These are phyloP conservation scores for Acrodontium crateriforme DNA, from an alignment of 2,329 filamentous ascomycete genomes.

Conservation along the genomic window DNA sequence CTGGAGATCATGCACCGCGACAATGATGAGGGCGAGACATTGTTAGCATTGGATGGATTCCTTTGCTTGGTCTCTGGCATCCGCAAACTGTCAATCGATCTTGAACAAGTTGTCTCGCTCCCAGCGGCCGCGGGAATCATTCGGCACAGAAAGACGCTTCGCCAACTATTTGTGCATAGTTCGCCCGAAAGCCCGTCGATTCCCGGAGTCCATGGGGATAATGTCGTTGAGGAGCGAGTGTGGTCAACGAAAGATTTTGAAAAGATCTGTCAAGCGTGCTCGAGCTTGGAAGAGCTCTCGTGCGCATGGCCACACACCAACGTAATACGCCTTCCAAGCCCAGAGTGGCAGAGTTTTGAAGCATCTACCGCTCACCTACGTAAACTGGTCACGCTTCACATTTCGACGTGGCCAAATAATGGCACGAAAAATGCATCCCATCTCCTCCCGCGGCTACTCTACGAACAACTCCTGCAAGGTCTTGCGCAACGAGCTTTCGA, in stretches of 20 bases:
- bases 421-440: slow-evolving; percentile 12
- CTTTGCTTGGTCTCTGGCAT: slow-evolving; percentile 33
- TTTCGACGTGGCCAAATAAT: slow-evolving; percentile 36
- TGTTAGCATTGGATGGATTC: slow-evolving; percentile 34
- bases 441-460: slow-evolving; percentile 29
- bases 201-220: neutral
- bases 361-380: slow-evolving; percentile 17
- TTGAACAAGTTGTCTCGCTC: slow-evolving; percentile 27
- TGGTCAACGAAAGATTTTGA: slow-evolving; percentile 31
- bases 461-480: slow-evolving; percentile 29
- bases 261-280: slow-evolving; percentile 32
- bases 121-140: slow-evolving; percentile 30
- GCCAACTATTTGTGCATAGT: slow-evolving; percentile 31
- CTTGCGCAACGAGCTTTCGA: slow-evolving; percentile 16
- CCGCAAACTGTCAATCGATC: slow-evolving; percentile 30
- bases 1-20: slow-evolving; percentile 36
- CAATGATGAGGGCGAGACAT: slow-evolving; percentile 32
- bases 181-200: slow-evolving; percentile 11
- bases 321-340: slow-evolving; percentile 27
- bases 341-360: slow-evolving; percentile 31
- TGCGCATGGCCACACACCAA: slow-evolving; percentile 34
- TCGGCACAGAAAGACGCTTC: slow-evolving; percentile 33
- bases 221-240: slow-evolving; percentile 25
- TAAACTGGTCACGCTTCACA: slow-evolving; percentile 32
- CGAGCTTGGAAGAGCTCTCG: slow-evolving; percentile 30